Percentiles rank a stretch among this genome's conserved stretches.
Conservation (phyloP, 169 alveolate genomes). For the Plasmodium gaboni region DNA sequence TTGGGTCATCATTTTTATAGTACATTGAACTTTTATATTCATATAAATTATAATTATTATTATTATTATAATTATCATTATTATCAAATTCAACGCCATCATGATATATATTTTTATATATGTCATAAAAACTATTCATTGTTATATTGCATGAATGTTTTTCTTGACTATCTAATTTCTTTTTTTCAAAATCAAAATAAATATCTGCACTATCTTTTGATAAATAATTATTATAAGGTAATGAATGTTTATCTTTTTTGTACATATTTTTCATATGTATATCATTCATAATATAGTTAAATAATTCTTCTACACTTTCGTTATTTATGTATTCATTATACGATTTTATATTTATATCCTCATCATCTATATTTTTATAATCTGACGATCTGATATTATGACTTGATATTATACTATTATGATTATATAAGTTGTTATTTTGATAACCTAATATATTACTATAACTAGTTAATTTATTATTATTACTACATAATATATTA, state of each 20-base stretch:
- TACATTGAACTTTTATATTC: neutral
- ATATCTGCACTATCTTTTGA: conserved; percentile 46
- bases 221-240: conserved; percentile 2
- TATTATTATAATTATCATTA: conserved; percentile 5
- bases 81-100: no score
- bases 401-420: no score
- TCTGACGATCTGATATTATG: no score
- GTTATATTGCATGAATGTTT: conserved; percentile 3
- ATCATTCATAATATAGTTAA: conserved; percentile 1
- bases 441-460: no score
- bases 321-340: conserved; percentile 10
- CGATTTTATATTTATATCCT: no score
- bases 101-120: no score
- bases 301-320: neutral
- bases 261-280: neutral
- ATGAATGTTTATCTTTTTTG: no score
- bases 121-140: conserved; percentile 2
- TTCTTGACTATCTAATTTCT: conserved; percentile 10
- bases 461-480: no score
- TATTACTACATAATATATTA: no score
- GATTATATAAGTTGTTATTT: no score
- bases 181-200: conserved; percentile 64
- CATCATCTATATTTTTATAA: no score
- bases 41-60: conserved; percentile 9
- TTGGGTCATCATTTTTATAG: conserved; percentile 33